Evolutionary conservation across 352 stramenopile genomes (phyloP), one percentile per base, ranked within the genome.

Genomic region (Pythium dissimile): DNA sequence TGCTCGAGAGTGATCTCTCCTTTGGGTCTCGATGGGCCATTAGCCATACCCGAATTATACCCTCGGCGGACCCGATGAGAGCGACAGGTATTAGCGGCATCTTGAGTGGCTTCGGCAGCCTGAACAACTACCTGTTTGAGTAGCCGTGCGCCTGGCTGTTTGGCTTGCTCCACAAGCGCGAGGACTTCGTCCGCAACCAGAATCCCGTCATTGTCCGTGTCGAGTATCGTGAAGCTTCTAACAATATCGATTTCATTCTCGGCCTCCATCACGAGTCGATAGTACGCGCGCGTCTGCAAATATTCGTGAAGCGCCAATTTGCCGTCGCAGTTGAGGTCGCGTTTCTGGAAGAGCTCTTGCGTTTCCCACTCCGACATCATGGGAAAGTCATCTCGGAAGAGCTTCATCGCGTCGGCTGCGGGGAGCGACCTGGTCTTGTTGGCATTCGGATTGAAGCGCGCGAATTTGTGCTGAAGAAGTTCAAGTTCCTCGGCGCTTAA

Each of bases 1-100:
- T 85, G 64, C 26, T 79, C 69, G 34, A 89, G 85, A 5, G 77
- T 87, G 68, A 91, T 87, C 50, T 89, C 75, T 8, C 79, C 79
- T 23, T 75, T 67, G 8, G 67, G 64, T 10, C 9, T 16, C 12
- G 53, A 15, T 3, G 37, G 23, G 16, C 13, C 34, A 20, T 12
- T 41, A 12, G 34, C 34, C 20, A 16, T 16, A 41, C 5, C 34
- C 13, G n/a, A n/a, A n/a, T n/a, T n/a, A 24, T 23, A 23, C 21
- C 27, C 27, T 7, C 30, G n/a, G 16, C 38, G 38, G 23, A 5
- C 20, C 12, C 6, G 30, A 32, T 37, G 30, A 4, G 39, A 53
- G 11, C 42, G 43, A n/a, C n/a, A n/a, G n/a, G n/a, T 18, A 10
- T 10, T 43, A 3, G 43, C 26, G 13, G 48, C 58, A 2, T 50